Evolutionary conservation across 2,329 filamentous ascomycete species (phyloP), one percentile per base, ranked within the genome.

Genomic region (Grosmannia serpens): DNA sequence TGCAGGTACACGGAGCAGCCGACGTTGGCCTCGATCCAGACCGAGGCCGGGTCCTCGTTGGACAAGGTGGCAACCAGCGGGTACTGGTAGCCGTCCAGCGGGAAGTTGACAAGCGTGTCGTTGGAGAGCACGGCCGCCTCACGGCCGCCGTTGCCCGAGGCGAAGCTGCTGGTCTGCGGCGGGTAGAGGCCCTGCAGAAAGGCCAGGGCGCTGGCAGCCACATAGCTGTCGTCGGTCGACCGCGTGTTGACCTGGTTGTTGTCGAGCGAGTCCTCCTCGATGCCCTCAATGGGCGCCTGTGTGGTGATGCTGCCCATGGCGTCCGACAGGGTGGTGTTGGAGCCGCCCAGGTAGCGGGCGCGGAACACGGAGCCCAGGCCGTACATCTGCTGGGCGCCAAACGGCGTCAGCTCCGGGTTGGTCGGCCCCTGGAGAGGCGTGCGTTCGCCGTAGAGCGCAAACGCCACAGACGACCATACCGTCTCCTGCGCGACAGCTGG

Each of bases 131-230:
- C 58, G 15, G 66, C 65, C 0, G 63, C 62, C 0, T 62, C 64
- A 4, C 63, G 61, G 26, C 70, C 70, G 20, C 68, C 70, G 17
- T 74, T 74, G 1, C 74, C 68, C 5, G 69, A 67, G 7, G 70
- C 65, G 35, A 72, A 74, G 0, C 65, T 62, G 11, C 66, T 61
- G 4, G 76, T 76, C 0, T 80, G 78, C 0, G 89, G 88, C 2
- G 91, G 90, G 67, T 95, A 96, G 4, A 96, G 76, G 5, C 87
- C 90, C 69, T 96, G 91, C 64, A 94, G 73, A 70, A 95, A 95
- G 0, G 86, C 89, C 56, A 82, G 75, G 38, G 88, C 89, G 3
- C 88, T 84, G 61, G 80, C 84, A 56, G 84, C 81, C 35, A 91
- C 67, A 66, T 73, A 77, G 29, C 70, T 68, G 55, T 78, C 73